phyloP scores from a whole-genome alignment of 2,329 filamentous ascomycete species.

The Colletotrichum navitas region DNA sequence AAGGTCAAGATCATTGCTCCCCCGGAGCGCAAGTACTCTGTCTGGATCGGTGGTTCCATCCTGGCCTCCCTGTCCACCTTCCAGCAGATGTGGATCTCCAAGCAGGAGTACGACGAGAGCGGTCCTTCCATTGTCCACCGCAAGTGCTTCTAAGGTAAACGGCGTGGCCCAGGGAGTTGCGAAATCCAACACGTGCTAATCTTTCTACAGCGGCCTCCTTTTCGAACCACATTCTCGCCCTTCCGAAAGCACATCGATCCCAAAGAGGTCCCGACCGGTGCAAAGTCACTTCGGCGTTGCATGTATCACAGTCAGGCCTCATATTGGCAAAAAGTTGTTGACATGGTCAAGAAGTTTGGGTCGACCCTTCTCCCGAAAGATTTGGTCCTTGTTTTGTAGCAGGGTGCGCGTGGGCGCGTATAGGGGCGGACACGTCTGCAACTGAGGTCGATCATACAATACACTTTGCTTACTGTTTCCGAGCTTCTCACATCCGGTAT shows the following conservation, averaged over 20 bases:
- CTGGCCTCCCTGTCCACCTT: conserved; percentile 99
- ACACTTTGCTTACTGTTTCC: conserved; percentile 58
- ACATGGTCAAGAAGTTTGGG: conserved; percentile 66
- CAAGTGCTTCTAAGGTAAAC: conserved; percentile 98
- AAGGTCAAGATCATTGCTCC: conserved; percentile 99
- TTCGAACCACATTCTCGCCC: conserved; percentile 47
- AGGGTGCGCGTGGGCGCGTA: conserved; percentile 62
- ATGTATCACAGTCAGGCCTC: conserved; percentile 64
- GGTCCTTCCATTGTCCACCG: conserved; percentile 99
- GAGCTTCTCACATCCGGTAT: conserved; percentile 6
- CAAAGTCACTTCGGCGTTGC: conserved; percentile 59
- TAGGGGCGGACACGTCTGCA: conserved; percentile 63
- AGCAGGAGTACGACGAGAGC: conserved; percentile 99
- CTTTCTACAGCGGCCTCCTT: conserved; percentile 18
- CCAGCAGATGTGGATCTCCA: conserved; percentile 99
- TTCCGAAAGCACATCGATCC: conserved; percentile 56
- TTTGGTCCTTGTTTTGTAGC: conserved; percentile 64
- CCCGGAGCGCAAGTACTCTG: conserved; percentile 99
- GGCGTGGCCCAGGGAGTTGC: background rate
- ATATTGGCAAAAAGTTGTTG: conserved; percentile 70
- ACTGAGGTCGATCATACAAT: conserved; percentile 70
- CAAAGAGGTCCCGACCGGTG: conserved; percentile 60
- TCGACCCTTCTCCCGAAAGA: conserved; percentile 62
- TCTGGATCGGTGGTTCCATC: conserved; percentile 99
- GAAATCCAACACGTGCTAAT: background rate